Evolutionary conservation across 2,329 filamentous ascomycete genomes (phyloP).

Genomic region (Chrysoporthe cubensis): DNA sequence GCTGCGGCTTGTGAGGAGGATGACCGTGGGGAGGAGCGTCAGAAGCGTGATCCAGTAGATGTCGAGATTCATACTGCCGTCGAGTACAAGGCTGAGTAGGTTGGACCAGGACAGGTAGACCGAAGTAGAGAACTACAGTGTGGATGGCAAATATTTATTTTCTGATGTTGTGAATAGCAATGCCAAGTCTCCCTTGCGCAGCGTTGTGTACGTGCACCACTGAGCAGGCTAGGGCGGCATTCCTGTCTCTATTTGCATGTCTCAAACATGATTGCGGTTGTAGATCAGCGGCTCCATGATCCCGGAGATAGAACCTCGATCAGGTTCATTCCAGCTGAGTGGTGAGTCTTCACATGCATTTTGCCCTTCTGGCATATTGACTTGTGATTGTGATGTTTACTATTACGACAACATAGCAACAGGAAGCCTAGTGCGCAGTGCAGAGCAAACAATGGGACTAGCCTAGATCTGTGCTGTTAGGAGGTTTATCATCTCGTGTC

Average conservation of each 20-base stretch:
- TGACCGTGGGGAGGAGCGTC: conserved; percentile 26
- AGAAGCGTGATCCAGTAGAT: conserved; percentile 31
- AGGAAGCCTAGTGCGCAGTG: background rate
- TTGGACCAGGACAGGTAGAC: background rate
- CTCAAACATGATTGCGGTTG: conserved; percentile 4
- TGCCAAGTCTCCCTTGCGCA: background rate
- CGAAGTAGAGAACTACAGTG: background rate
- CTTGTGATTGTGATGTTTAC: background rate
- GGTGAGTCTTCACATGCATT: background rate
- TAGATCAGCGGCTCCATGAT: background rate
- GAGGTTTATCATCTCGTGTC: background rate
- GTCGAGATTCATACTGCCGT: conserved; percentile 27
- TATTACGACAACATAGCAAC: background rate
- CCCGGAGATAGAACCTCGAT: background rate
- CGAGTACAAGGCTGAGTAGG: background rate
- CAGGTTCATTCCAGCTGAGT: background rate
- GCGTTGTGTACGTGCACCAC: background rate
- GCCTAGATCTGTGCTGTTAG: background rate
- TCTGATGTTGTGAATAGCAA: background rate
- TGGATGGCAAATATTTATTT: background rate
- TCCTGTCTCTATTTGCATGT: conserved; percentile 1
- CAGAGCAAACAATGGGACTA: background rate
- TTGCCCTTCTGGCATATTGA: background rate
- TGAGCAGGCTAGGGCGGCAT: background rate
- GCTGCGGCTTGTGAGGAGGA: conserved; percentile 22